Conservation (phyloP, 257 asterid genomes). For the Voacanga thouarsii region DNA sequence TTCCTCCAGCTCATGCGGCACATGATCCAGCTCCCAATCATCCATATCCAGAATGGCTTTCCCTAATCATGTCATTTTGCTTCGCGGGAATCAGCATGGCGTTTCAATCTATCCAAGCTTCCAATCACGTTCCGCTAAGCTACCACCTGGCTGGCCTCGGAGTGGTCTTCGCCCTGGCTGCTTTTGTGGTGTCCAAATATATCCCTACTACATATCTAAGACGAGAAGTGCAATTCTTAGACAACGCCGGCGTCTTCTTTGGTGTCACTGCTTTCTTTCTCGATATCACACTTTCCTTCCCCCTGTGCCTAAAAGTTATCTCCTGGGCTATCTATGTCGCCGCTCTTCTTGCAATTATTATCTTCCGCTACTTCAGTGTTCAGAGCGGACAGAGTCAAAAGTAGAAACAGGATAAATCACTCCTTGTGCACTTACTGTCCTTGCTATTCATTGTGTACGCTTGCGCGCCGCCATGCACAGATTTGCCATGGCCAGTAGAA, state of each 20-base stretch:
- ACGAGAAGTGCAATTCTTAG: neutral
- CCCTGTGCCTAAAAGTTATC: neutral
- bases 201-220: neutral
- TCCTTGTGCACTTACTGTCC: too few relatives aligned
- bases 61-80: neutral
- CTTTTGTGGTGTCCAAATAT: neutral
- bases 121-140: neutral
- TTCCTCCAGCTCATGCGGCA: too few relatives aligned
- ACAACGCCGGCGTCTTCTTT: neutral
- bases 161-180: neutral
- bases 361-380: neutral
- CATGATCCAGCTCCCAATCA: neutral
- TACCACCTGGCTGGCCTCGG: neutral
- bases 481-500: too few relatives aligned
- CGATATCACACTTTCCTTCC: neutral
- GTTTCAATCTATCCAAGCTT: neutral
- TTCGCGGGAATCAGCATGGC: neutral
- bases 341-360: neutral
- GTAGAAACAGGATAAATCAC: too few relatives aligned
- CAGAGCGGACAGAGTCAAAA: too few relatives aligned
- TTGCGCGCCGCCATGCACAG: too few relatives aligned
- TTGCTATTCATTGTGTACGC: too few relatives aligned
- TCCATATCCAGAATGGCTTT: neutral
- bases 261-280: slow-evolving; percentile 3
- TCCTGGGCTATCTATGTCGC: slow-evolving; percentile 4